Percentiles rank a stretch among this genome's conserved stretches.
phyloP scores from a whole-genome alignment of 1,284 basidiomycete species.

The Neolentinus lepideus region DNA sequence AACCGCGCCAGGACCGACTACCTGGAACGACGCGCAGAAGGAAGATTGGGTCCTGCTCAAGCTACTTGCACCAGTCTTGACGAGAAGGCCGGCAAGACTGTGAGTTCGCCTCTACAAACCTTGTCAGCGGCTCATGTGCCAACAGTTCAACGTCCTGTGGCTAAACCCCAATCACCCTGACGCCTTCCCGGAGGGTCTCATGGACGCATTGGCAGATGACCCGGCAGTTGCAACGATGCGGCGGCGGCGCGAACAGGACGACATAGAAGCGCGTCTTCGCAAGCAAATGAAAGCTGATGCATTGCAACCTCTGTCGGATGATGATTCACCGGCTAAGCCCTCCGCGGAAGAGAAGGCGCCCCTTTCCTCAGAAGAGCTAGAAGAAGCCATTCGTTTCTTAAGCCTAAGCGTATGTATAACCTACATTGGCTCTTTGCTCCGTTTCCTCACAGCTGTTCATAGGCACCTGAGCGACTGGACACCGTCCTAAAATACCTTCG shows the following conservation, averaged over 20 bases:
- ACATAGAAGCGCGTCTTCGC: slow-evolving; percentile 44
- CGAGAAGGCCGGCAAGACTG: slow-evolving; percentile 59
- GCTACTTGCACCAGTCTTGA: slow-evolving; percentile 67
- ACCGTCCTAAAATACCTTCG: slow-evolving; percentile 71
- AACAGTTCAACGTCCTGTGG: slow-evolving; percentile 74
- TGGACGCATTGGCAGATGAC: slow-evolving; percentile 40
- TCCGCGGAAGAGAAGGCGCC: slow-evolving; percentile 16
- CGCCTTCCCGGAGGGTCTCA: slow-evolving; percentile 57
- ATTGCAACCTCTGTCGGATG: slow-evolving; percentile 40
- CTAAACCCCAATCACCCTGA: slow-evolving; percentile 58
- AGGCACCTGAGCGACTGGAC: slow-evolving; percentile 66
- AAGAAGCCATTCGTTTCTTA: slow-evolving; percentile 63
- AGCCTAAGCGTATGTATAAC: slow-evolving; percentile 51
- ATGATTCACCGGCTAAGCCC: slow-evolving; percentile 18
- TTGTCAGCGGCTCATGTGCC: slow-evolving; percentile 2
- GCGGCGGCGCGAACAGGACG: slow-evolving; percentile 14
- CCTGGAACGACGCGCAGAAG: slow-evolving; percentile 65
- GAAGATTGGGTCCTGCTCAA: slow-evolving; percentile 57
- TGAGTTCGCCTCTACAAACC: slow-evolving; percentile 22
- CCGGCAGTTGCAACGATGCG: slow-evolving; percentile 18
- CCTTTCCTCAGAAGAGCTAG: slow-evolving; percentile 47
- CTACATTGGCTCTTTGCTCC: not conserved
- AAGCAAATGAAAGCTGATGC: slow-evolving; percentile 66
- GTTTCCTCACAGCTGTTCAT: slow-evolving; percentile 4
- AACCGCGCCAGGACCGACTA: slow-evolving; percentile 64